Percentiles rank a stretch among this genome's conserved stretches.
Evolutionary conservation across 768 basidiomycete genomes (phyloP).

Genomic region (Boletus coccyginus): DNA sequence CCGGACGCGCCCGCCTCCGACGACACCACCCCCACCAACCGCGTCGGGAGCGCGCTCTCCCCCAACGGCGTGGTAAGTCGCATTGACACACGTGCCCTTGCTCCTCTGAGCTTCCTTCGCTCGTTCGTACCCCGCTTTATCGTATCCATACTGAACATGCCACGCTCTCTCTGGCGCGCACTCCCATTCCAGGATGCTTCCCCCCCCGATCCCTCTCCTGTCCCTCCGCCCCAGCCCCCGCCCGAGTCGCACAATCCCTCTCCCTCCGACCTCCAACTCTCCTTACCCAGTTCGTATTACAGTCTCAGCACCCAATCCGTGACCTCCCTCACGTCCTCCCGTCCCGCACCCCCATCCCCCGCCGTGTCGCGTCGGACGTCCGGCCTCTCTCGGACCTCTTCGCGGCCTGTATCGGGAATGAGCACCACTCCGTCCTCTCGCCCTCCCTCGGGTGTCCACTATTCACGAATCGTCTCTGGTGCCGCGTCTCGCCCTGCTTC

Average conservation of each 20-base stretch:
- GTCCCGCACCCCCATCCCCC: conserved; percentile 63
- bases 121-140: conserved; percentile 26
- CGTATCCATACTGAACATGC: conserved; percentile 30
- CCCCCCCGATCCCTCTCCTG: conserved; percentile 37
- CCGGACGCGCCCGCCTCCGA: background rate
- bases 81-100: conserved; percentile 12
- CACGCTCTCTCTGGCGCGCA: conserved; percentile 26
- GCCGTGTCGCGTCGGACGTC: conserved; percentile 45
- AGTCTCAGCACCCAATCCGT: conserved; percentile 25
- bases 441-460: conserved; percentile 9
- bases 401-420: conserved; percentile 22
- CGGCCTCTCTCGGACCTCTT: conserved; percentile 26
- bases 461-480: conserved; percentile 13
- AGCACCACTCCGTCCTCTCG: conserved; percentile 17
- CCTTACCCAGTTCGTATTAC: conserved; percentile 2
- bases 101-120: conserved; percentile 22
- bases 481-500: background rate
- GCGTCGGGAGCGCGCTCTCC: background rate
- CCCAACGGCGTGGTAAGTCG: conserved; percentile 30
- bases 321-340: conserved; percentile 42
- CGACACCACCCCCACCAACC: conserved; percentile 1
- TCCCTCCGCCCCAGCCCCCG: conserved; percentile 23
- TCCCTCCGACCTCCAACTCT: background rate
- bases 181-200: conserved; percentile 32
- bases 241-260: conserved; percentile 22